These are phyloP conservation scores for Suillus hirtellus DNA, from an alignment of 768 basidiomycete species.

Conservation along the genomic window DNA sequence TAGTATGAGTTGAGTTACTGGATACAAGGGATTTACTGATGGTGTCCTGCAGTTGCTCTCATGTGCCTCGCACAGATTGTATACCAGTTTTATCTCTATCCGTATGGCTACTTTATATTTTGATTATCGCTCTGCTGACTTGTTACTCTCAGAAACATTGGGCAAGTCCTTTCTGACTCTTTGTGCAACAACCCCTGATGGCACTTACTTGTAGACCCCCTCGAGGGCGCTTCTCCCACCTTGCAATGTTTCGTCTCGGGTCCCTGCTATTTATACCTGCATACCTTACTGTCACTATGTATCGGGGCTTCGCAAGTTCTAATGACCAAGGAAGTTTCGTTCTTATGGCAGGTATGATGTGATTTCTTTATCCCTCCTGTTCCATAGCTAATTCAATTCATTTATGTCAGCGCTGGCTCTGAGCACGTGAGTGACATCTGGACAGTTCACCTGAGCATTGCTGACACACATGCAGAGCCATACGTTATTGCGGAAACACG, in stretches of 20 bases:
- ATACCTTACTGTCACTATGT: constrained; percentile 78
- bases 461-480: constrained; percentile 52
- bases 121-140: neutral
- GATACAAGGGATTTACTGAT: constrained; percentile 13
- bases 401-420: constrained; percentile 58
- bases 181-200: constrained; percentile 12
- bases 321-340: constrained; percentile 70
- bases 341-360: constrained; percentile 73
- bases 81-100: constrained; percentile 90
- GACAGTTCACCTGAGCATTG: neutral
- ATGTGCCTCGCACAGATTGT: constrained; percentile 95
- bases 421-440: constrained; percentile 66
- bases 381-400: constrained; percentile 8
- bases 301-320: constrained; percentile 69
- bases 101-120: constrained; percentile 47
- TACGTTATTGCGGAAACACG: constrained; percentile 85
- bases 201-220: constrained; percentile 57
- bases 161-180: constrained; percentile 37
- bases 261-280: constrained; percentile 86
- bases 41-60: constrained; percentile 63
- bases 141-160: constrained; percentile 54
- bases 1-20: constrained; percentile 48
- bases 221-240: constrained; percentile 77
- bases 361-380: constrained; percentile 13
- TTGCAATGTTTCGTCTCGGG: constrained; percentile 89